Percentiles rank a stretch among this genome's conserved stretches.
Evolutionary conservation across 805 yeast species (phyloP).

Genomic region (Candida incommunis): DNA sequence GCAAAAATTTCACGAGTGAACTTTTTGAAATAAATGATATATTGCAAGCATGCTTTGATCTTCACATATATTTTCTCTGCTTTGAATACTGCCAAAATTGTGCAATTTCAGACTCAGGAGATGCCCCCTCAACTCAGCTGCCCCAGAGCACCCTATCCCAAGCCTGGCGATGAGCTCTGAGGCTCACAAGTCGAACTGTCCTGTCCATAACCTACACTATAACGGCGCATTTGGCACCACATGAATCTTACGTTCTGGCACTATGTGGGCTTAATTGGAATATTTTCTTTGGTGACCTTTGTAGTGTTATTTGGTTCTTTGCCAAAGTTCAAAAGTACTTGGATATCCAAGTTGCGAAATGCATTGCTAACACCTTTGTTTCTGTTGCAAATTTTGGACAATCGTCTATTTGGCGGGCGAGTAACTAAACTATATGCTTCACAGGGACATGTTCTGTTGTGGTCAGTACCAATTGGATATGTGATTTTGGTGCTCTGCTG

Average conservation of each 20-base stretch:
- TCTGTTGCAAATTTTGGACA: neutral
- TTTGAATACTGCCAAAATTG: no score
- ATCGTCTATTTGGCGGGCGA: neutral
- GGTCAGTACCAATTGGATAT: constrained; percentile 14
- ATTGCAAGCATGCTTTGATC: no score
- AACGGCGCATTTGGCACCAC: no score
- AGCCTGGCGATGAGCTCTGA: no score
- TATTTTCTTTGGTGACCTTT: constrained; percentile 16
- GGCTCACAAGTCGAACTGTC: no score
- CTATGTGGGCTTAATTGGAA: constrained; percentile 7
- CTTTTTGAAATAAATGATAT: no score
- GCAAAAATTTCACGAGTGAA: no score
- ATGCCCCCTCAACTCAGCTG: no score
- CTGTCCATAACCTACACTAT: no score
- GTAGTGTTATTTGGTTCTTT: constrained; percentile 22
- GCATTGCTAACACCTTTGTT: neutral
- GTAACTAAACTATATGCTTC: neutral
- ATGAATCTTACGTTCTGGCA: neutral
- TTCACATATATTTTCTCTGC: no score
- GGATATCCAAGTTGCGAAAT: neutral
- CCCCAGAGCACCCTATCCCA: no score
- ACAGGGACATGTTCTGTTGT: constrained; percentile 4
- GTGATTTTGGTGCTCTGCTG: constrained; percentile 7
- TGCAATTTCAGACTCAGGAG: no score
- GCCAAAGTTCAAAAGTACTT: constrained; percentile 16